A percentile compares a stretch with the other conserved stretches of the same genome.
Conservation (phyloP, 2,329 filamentous ascomycete genomes). For the Alternaria ethzedia region DNA sequence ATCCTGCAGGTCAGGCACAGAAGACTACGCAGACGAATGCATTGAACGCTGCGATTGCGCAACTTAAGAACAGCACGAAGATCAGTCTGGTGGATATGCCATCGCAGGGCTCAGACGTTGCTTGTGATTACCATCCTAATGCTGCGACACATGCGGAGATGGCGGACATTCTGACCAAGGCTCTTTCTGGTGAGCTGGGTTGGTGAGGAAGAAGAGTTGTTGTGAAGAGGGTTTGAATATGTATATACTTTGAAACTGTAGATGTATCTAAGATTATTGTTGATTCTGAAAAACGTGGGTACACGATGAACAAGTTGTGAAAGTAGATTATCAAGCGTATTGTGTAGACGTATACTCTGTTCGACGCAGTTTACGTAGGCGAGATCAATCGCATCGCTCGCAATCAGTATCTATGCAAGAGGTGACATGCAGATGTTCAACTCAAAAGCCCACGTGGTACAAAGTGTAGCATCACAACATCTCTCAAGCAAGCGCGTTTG, state of each 20-base stretch:
- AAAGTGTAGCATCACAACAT: background rate
- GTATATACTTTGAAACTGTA: background rate
- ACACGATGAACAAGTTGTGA: background rate
- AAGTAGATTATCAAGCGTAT: background rate
- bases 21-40: conserved; percentile 47
- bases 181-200: conserved; percentile 20
- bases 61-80: conserved; percentile 36
- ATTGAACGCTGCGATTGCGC: conserved; percentile 43
- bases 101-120: conserved; percentile 49
- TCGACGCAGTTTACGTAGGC: background rate
- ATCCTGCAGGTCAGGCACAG: conserved; percentile 46
- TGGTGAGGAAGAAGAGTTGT: conserved; percentile 13
- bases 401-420: too few relatives aligned
- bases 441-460: background rate
- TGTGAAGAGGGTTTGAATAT: background rate
- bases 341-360: background rate
- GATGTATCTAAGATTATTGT: background rate
- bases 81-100: conserved; percentile 53
- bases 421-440: rapidly evolving
- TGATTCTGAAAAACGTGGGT: background rate
- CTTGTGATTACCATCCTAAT: conserved; percentile 54
- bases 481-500: background rate
- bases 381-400: background rate
- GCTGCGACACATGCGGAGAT: conserved; percentile 46
- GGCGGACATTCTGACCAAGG: conserved; percentile 32